Conservation (phyloP, 176 grass and related monocot species). For the Oropetium thomaeum region DNA sequence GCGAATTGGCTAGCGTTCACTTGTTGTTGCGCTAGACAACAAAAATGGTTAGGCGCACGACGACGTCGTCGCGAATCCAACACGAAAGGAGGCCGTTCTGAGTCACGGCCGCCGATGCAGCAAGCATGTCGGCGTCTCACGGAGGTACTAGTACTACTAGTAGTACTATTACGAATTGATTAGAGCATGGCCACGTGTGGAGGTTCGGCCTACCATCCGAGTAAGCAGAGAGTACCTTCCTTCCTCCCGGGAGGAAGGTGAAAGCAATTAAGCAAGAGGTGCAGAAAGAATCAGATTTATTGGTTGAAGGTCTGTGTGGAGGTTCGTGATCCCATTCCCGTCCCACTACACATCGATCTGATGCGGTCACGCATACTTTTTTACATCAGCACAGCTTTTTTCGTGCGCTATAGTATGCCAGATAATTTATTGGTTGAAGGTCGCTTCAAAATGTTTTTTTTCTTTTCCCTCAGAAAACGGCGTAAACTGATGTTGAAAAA, state of each 20-base stretch:
- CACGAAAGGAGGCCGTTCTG: conserved; percentile 21
- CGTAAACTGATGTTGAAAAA: neutral
- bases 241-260: neutral
- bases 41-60: conserved; percentile 31
- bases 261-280: no score
- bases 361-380: neutral
- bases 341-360: neutral
- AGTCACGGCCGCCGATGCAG: conserved; percentile 38
- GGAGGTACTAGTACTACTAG: no score
- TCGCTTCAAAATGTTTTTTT: neutral
- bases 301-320: no score
- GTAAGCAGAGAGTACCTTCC: neutral
- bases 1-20: conserved; percentile 6
- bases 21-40: neutral
- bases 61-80: neutral
- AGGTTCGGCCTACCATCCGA: no score
- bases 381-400: no score
- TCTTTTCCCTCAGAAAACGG: neutral
- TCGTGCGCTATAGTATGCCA: neutral
- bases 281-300: no score
- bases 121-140: neutral
- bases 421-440: neutral
- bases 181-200: no score
- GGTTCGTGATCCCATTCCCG: no score
- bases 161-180: no score